phyloP scores from a whole-genome alignment of 2,329 filamentous ascomycete species.

The Botrytis medusae region DNA sequence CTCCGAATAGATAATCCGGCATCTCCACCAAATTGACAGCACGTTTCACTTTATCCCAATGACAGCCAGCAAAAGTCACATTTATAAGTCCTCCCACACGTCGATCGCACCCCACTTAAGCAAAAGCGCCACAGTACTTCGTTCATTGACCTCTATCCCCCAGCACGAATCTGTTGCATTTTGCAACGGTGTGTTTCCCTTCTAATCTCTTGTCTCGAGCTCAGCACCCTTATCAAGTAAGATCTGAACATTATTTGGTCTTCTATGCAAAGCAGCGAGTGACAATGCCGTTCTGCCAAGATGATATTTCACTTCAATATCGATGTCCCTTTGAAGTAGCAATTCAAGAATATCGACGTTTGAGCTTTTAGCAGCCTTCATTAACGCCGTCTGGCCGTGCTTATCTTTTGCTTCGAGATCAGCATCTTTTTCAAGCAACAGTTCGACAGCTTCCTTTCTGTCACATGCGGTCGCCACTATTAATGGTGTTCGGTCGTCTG shows the following conservation, averaged over 20 bases:
- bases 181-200: background rate
- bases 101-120: background rate
- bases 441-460: rapidly evolving
- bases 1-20: background rate
- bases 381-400: rapidly evolving
- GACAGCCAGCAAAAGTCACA: background rate
- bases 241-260: rapidly evolving
- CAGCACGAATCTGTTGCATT: too few relatives aligned
- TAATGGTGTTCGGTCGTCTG: too few relatives aligned
- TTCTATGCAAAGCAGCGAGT: background rate
- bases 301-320: background rate
- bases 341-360: background rate
- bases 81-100: too few relatives aligned
- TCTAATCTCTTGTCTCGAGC: background rate
- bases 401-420: background rate
- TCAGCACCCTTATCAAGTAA: background rate
- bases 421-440: background rate
- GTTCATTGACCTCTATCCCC: too few relatives aligned
- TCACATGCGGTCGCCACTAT: rapidly evolving
- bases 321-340: background rate
- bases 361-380: rapidly evolving
- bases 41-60: background rate
- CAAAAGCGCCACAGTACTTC: too few relatives aligned
- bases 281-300: background rate
- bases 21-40: background rate